These are phyloP conservation scores for Claviceps purpurea DNA, from an alignment of 2,329 filamentous ascomycete genomes.

Conservation along the genomic window DNA sequence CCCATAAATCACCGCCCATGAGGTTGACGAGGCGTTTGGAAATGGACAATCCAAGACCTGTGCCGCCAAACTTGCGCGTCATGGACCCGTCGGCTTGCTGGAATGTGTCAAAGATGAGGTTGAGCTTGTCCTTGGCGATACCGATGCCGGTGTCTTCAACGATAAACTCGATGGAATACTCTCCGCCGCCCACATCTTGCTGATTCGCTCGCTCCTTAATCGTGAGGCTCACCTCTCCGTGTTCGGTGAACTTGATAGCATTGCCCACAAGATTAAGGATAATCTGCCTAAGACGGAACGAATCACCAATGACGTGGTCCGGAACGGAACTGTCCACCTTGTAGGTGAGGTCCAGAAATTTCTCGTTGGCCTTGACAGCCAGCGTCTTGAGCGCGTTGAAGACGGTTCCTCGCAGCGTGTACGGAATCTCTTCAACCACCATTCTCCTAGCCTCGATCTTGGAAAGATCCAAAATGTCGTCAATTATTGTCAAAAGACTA, in stretches of 20 bases:
- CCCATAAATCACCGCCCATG: slow-evolving; percentile 95
- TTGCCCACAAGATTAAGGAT: slow-evolving; percentile 96
- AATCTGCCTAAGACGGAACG: slow-evolving; percentile 90
- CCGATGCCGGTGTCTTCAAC: slow-evolving; percentile 95
- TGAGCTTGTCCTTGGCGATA: slow-evolving; percentile 87
- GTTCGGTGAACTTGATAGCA: slow-evolving; percentile 97
- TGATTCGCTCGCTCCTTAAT: slow-evolving; percentile 57
- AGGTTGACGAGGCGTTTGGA: slow-evolving; percentile 89
- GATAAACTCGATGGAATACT: slow-evolving; percentile 91
- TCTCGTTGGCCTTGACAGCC: slow-evolving; percentile 95
- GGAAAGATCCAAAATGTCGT: slow-evolving; percentile 62
- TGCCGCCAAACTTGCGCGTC: slow-evolving; percentile 90
- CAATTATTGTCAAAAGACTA: slow-evolving; percentile 91
- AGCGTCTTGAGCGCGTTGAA: slow-evolving; percentile 96
- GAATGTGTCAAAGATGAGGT: slow-evolving; percentile 97
- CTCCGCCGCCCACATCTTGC: slow-evolving; percentile 50
- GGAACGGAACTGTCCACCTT: slow-evolving; percentile 87
- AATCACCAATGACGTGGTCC: slow-evolving; percentile 90
- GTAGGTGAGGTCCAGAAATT: slow-evolving; percentile 84
- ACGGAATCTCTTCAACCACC: slow-evolving; percentile 96
- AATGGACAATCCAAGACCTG: slow-evolving; percentile 84
- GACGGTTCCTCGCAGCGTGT: slow-evolving; percentile 83
- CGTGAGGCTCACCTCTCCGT: slow-evolving; percentile 90
- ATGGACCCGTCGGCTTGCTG: slow-evolving; percentile 96
- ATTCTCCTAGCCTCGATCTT: slow-evolving; percentile 92